phyloP scores from a whole-genome alignment of 345 rosid genomes.

The Murraya paniculata region DNA sequence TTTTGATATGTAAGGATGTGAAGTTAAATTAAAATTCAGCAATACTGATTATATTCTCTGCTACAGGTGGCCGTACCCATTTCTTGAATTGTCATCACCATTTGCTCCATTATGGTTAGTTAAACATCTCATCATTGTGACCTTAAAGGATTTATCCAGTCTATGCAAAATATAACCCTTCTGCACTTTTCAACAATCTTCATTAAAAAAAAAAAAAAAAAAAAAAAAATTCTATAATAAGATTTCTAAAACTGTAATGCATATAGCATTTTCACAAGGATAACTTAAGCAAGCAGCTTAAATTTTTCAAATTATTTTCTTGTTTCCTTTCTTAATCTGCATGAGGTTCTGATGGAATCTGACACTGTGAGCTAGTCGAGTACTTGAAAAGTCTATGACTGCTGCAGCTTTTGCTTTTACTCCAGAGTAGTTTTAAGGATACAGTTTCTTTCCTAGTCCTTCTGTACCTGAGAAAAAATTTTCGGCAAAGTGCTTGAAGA shows the following conservation, averaged over 20 bases:
- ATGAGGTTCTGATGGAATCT: no score
- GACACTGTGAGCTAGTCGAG: no score
- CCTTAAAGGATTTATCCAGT: background rate
- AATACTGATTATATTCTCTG: background rate
- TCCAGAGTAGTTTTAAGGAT: background rate
- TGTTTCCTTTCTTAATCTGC: no score
- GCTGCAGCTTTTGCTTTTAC: no score
- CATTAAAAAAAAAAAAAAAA: background rate
- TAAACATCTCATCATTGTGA: background rate
- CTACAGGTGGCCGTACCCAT: slow-evolving; percentile 77
- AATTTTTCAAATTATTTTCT: background rate
- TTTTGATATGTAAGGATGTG: background rate
- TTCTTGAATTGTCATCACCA: slow-evolving; percentile 51
- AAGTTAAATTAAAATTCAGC: background rate
- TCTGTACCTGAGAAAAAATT: background rate
- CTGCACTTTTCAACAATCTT: background rate
- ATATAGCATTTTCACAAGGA: background rate
- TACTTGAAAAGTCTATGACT: no score
- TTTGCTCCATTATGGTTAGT: slow-evolving; percentile 65
- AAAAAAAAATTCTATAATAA: background rate
- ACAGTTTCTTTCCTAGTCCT: background rate
- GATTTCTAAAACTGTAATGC: background rate
- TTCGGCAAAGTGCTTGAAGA: background rate
- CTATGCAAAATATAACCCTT: background rate
- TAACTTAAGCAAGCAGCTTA: background rate